These are phyloP conservation scores for Aureobasidium uvarum DNA, from an alignment of 2,329 filamentous ascomycete genomes.

Conservation along the genomic window DNA sequence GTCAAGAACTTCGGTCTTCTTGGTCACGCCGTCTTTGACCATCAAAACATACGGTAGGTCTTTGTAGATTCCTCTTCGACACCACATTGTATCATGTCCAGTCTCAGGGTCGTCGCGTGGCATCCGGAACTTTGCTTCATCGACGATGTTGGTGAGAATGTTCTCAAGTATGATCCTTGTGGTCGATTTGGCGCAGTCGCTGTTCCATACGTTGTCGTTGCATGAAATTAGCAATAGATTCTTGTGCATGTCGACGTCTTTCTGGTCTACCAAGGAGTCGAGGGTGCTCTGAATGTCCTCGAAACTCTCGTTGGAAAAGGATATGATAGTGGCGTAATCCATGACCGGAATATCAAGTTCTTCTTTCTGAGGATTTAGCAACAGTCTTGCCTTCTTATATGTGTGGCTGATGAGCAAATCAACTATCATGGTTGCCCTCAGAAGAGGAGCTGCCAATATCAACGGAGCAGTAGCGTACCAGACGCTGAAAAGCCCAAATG, in stretches of 20 bases:
- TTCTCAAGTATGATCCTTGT: conserved; percentile 51
- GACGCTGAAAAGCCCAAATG: conserved; percentile 10
- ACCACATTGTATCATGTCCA: conserved; percentile 32
- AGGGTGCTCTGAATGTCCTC: conserved; percentile 49
- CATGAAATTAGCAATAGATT: conserved; percentile 51
- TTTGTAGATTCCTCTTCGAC: conserved; percentile 48
- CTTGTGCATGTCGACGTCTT: conserved; percentile 45
- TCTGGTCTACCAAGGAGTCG: conserved; percentile 49
- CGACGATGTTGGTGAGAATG: conserved; percentile 44
- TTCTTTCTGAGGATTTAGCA: conserved; percentile 45
- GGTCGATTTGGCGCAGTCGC: conserved; percentile 51
- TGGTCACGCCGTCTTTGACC: conserved; percentile 52
- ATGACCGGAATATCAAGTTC: conserved; percentile 30
- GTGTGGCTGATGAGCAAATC: conserved; percentile 38
- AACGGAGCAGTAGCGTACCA: conserved; percentile 22
- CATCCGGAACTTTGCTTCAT: conserved; percentile 29
- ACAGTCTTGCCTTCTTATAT: conserved; percentile 36
- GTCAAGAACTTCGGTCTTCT: conserved; percentile 53
- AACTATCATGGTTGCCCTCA: conserved; percentile 49
- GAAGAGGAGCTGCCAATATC: conserved; percentile 18
- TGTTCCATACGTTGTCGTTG: conserved; percentile 50
- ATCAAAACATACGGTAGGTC: conserved; percentile 51
- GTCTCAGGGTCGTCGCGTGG: conserved; percentile 35
- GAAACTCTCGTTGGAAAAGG: conserved; percentile 53
- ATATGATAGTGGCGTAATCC: conserved; percentile 46